Evolutionary conservation across 768 basidiomycete species (phyloP), one percentile per base, ranked within the genome.

Genomic region (Brasilioporus rufonigricans): DNA sequence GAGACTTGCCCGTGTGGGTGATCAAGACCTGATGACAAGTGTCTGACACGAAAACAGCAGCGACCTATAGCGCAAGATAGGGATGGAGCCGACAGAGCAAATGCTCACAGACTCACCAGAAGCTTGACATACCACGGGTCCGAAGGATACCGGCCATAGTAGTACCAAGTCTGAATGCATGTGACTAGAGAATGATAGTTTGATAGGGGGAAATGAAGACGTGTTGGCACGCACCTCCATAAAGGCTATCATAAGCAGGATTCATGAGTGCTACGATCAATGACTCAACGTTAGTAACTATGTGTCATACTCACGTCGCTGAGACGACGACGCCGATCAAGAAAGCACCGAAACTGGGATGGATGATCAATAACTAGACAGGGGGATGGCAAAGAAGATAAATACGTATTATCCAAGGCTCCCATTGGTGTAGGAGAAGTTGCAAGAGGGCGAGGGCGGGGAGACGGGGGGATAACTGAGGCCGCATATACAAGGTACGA

Each of bases 21-120:
- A 86, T 84, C 48, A 85, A 65, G 4, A 71, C 74, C 60, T 85
- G 84, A 55, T 86, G 83, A 3, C 80, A 63, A 0, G 77, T 79
- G 61, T 85, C 83, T 48, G 80, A 83, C 1, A 75, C 0, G 66
- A 84, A 76, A 10, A 82, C 81, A 11, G 71, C 72, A 31, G 70
- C 74, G 19, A 85, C 84, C 84, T 85, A 50, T 14, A 11, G 29
- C 9, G 16, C 32, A 31, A 19, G 13, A 18, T 68, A 36, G 19
- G 10, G 13, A 33, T 16, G 8, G 21, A 7, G 29, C n/a, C 5
- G 53, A 45, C 16, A 16, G 18, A 21, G 14, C 24, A 7, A 10
- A 36, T 3, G 21, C 12, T 14, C 21, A 31, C 24, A 3, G 26
- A 66, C 76, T 57, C 56, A 83, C 83, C 43, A 85, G 64, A 14